Conservation (phyloP, 228 moss, liverwort and hornwort genomes). For the Sphagnum magellanicum region DNA sequence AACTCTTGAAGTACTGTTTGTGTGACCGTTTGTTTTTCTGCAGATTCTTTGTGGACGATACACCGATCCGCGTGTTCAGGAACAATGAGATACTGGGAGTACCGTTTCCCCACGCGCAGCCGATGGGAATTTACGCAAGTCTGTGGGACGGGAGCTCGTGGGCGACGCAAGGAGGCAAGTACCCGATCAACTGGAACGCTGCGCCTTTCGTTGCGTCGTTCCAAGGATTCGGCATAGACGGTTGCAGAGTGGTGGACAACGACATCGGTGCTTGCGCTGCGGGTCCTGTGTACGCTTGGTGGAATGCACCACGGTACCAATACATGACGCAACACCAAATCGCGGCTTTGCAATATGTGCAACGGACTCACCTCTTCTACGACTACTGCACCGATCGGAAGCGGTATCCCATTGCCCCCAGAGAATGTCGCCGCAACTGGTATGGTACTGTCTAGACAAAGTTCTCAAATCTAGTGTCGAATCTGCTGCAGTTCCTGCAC, state of each 20-base stretch:
- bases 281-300: constrained; percentile 8
- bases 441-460: no score
- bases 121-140: constrained; percentile 22
- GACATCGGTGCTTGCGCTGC: background rate
- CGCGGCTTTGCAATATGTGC: background rate
- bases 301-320: constrained; percentile 9
- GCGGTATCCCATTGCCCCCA: constrained; percentile 6
- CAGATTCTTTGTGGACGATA: constrained; percentile 39
- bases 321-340: constrained; percentile 2
- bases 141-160: constrained; percentile 37
- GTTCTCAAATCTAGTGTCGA: no score
- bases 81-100: constrained; percentile 8
- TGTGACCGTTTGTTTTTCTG: background rate
- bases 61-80: constrained; percentile 33
- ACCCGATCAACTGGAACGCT: constrained; percentile 13
- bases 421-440: constrained; percentile 6
- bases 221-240: constrained; percentile 18
- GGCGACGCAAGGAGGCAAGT: constrained; percentile 38
- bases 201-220: constrained; percentile 37
- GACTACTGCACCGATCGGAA: constrained; percentile 10
- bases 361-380: background rate
- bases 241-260: constrained; percentile 12
- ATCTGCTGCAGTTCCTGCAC: no score
- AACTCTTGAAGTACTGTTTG: background rate
- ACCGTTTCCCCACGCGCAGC: constrained; percentile 18